A percentile compares a stretch with the other conserved stretches of the same genome.
phyloP scores from a whole-genome alignment of 2,329 filamentous ascomycete species.

The Verticillium albo-atrum region DNA sequence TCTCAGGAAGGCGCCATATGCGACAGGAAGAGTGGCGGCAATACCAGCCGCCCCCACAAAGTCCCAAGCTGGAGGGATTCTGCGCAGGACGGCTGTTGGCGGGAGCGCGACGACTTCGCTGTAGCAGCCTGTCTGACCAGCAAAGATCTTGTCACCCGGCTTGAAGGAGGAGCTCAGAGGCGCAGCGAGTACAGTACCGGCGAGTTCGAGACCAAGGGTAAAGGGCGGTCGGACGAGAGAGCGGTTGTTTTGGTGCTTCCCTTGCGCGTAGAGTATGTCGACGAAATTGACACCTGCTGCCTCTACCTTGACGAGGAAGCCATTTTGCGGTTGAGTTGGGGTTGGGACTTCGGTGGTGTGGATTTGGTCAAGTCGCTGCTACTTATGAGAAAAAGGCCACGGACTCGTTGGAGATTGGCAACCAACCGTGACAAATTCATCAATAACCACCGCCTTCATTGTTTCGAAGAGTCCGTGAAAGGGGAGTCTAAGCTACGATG shows the following conservation, averaged over 20 bases:
- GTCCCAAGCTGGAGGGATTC: slow-evolving; percentile 39
- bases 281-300: slow-evolving; percentile 57
- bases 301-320: slow-evolving; percentile 33
- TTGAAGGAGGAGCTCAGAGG: slow-evolving; percentile 29
- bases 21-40: slow-evolving; percentile 47
- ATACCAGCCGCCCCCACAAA: slow-evolving; percentile 47
- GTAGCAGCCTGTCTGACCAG: slow-evolving; percentile 45
- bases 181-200: slow-evolving; percentile 42
- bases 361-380: slow-evolving; percentile 17
- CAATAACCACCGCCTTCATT: slow-evolving; percentile 24
- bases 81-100: slow-evolving; percentile 27
- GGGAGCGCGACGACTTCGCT: slow-evolving; percentile 43
- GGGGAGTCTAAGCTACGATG: too few species aligned
- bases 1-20: slow-evolving; percentile 44
- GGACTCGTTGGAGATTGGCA: neutral
- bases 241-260: slow-evolving; percentile 57
- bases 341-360: slow-evolving; percentile 16
- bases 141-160: slow-evolving; percentile 50
- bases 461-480: neutral
- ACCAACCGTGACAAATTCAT: slow-evolving; percentile 17
- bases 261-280: slow-evolving; percentile 54
- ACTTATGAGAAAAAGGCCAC: neutral
- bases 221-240: slow-evolving; percentile 53
- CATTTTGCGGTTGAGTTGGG: slow-evolving; percentile 11
- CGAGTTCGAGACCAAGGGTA: slow-evolving; percentile 55